Evolutionary conservation across 257 asterid genomes (phyloP), one percentile per base, ranked within the genome.

Genomic region (Coffea eugenioides): DNA sequence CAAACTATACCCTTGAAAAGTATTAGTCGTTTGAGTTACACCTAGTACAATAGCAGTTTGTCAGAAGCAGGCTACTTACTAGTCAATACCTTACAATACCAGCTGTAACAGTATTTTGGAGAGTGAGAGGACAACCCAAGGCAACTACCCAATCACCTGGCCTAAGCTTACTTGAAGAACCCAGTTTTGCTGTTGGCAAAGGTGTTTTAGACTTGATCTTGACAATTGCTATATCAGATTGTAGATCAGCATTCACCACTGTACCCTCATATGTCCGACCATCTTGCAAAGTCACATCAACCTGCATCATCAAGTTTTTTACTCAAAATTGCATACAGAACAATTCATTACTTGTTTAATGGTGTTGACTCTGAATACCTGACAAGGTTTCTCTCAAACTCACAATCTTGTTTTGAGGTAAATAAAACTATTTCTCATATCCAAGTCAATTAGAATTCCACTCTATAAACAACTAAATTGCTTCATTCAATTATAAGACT

Each of bases 111-210:
- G 97, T 93, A 89, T 94, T 93, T 82, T 94, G 98, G 80, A 94
- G 95, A 66, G 97, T 85, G 72, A 90, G 92, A 73, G 98, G 98
- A 71, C 97, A 93, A 20, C 98, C 98, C 96, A 94, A 72, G 74
- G 98, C 98, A 80, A 92, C 84, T 86, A 90, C 98, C 98, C 97
- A 93, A 80, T 93, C 98, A 80, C 97, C 98, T 65, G 98, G 98
- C 64, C 97, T 97, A 86, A 93, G 93, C 83, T 84, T 91, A 84
- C 86, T 84, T 7, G 98, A 93, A 79, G 82, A 84, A 34, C 98
- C 98, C 80, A 93, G 91, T 86, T 87, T 93, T 80, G 97, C 98
- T 16, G 89, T 77, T 69, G 96, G 98, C 73, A 93, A 89, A 51
- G 94, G 98, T 78, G 94, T 88, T 85, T 89, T 89, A n/a, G 98